Evolutionary conservation across 495 filamentous ascomycete genomes (phyloP).

Genomic region (Xylaria flabelliformis): DNA sequence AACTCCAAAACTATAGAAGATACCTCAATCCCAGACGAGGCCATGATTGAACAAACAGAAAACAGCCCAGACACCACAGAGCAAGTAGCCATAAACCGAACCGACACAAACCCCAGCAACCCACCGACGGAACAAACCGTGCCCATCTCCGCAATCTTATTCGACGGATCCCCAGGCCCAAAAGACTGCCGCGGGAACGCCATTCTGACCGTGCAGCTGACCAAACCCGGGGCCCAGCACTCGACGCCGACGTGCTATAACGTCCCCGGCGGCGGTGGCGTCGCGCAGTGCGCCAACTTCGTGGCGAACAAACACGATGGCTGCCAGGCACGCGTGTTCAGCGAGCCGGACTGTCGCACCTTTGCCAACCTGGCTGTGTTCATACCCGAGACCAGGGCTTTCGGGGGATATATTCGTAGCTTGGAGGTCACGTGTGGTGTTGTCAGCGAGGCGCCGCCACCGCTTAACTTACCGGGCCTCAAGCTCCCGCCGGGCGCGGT

Average conservation of each 20-base stretch:
- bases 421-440: conserved; percentile 47
- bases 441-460: conserved; percentile 33
- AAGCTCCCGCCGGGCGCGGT: conserved; percentile 34
- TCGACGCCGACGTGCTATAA: conserved; percentile 43
- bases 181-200: conserved; percentile 45
- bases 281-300: conserved; percentile 47
- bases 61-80: conserved; percentile 30
- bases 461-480: conserved; percentile 36
- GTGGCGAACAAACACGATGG: conserved; percentile 46
- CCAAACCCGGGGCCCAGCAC: conserved; percentile 34
- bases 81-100: conserved; percentile 45
- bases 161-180: conserved; percentile 47
- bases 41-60: conserved; percentile 27
- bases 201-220: conserved; percentile 36
- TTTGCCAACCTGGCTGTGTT: conserved; percentile 52
- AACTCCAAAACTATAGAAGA: conserved; percentile 18
- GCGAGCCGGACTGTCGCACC: conserved; percentile 43
- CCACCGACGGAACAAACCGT: conserved; percentile 33
- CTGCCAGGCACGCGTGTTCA: conserved; percentile 50
- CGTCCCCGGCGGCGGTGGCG: conserved; percentile 35
- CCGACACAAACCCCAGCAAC: conserved; percentile 31
- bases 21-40: conserved; percentile 26
- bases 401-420: conserved; percentile 47
- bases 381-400: conserved; percentile 41
- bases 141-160: conserved; percentile 44